Conservation (phyloP, 2,329 filamentous ascomycete species). For the Alternaria sp. region DNA sequence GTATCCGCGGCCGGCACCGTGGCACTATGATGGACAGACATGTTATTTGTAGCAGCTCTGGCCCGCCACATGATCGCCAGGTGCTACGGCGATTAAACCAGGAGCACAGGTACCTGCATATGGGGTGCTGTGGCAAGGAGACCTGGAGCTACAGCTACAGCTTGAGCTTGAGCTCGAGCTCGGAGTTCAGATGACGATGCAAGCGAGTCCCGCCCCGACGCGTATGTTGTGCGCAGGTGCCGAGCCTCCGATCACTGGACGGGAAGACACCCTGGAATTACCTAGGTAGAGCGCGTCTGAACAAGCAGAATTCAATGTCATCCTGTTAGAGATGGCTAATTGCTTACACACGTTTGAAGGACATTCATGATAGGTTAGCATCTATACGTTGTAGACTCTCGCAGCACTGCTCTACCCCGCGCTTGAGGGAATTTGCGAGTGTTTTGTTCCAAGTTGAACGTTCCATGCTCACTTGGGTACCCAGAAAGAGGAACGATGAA, state of each 20-base stretch:
- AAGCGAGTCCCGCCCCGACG: constrained; percentile 11
- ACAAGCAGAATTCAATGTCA: not conserved
- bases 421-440: constrained; percentile 32
- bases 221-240: not conserved
- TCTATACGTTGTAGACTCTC: not conserved
- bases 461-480: constrained; percentile 12
- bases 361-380: not conserved
- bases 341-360: not conserved
- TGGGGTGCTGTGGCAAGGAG: constrained; percentile 7
- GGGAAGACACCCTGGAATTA: not conserved
- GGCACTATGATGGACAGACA: constrained; percentile 25
- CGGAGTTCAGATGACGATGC: constrained; percentile 10
- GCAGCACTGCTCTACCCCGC: constrained; percentile 9
- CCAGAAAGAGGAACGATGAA: not conserved
- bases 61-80: constrained; percentile 28
- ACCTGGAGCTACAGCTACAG: constrained; percentile 6
- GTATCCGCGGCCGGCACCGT: constrained; percentile 46
- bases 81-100: constrained; percentile 26
- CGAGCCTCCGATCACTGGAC: constrained; percentile 14
- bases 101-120: constrained; percentile 40
- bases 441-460: constrained; percentile 7
- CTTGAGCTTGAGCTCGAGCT: constrained; percentile 19
- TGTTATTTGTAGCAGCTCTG: not conserved
- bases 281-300: not conserved
- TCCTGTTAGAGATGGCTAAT: not conserved